These are phyloP conservation scores for Chaetomium olivaceum DNA, from an alignment of 2,329 filamentous ascomycete species.

Conservation along the genomic window DNA sequence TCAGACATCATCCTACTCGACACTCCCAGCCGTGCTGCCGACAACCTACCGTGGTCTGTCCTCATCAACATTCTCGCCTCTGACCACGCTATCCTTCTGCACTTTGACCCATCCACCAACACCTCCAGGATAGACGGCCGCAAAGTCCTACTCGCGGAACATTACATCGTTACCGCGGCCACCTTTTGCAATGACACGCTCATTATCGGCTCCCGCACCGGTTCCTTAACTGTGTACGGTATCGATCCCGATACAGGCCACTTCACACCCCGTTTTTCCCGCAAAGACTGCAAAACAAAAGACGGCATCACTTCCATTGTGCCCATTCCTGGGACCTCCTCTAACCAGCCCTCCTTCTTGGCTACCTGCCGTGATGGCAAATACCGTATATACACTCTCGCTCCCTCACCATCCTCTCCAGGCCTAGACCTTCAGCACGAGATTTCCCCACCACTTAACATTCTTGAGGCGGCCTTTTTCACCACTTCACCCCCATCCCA, in stretches of 20 bases:
- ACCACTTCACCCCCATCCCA: conserved; percentile 16
- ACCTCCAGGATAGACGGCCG: conserved; percentile 34
- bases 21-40: neutral
- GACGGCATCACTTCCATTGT: conserved; percentile 71
- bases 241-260: conserved; percentile 17
- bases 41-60: conserved; percentile 33
- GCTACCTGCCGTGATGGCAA: conserved; percentile 76
- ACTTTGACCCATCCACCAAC: conserved; percentile 38
- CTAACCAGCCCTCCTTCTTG: conserved; percentile 52
- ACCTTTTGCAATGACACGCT: conserved; percentile 45
- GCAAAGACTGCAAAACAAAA: conserved; percentile 45
- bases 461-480: conserved; percentile 73
- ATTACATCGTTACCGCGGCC: conserved; percentile 53
- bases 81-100: conserved; percentile 46
- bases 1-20: conserved; percentile 50
- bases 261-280: conserved; percentile 37
- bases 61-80: conserved; percentile 51
- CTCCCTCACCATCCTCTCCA: conserved; percentile 26
- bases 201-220: conserved; percentile 56
- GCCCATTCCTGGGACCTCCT: conserved; percentile 41
- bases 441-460: conserved; percentile 68
- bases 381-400: conserved; percentile 62
- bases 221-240: conserved; percentile 47
- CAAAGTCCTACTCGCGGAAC: conserved; percentile 45
- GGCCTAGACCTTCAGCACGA: conserved; percentile 59